phyloP scores from a whole-genome alignment of 2,329 filamentous ascomycete genomes.

The Ceratocystis albifundus region DNA sequence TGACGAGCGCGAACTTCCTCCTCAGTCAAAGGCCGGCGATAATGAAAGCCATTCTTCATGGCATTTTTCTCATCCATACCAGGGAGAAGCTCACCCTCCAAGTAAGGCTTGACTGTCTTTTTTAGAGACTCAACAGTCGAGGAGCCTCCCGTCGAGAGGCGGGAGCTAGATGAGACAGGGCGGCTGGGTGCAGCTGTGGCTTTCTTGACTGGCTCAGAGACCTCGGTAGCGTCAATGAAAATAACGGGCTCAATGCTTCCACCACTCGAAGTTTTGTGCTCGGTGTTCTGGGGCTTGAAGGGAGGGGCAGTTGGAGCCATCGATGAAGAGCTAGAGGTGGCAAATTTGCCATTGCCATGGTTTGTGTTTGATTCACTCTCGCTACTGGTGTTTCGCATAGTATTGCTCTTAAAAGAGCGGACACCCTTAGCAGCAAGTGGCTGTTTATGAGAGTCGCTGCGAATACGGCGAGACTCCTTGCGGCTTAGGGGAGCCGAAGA shows the following conservation, averaged over 20 bases:
- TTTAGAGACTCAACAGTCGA: constrained; percentile 17
- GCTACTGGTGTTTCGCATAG: constrained; percentile 13
- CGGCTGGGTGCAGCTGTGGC: background rate
- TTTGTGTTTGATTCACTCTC: constrained; percentile 15
- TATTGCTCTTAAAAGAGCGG: constrained; percentile 12
- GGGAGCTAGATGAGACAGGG: constrained; percentile 2
- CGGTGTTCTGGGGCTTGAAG: constrained; percentile 18
- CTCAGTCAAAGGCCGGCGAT: constrained; percentile 45
- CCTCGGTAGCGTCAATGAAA: constrained; percentile 13
- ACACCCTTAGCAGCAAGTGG: background rate
- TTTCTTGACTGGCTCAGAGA: constrained; percentile 16
- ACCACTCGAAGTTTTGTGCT: background rate
- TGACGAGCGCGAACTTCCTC: constrained; percentile 49
- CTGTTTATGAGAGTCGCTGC: constrained; percentile 20
- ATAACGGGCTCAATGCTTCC: constrained; percentile 11
- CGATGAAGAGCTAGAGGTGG: background rate
- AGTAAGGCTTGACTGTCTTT: constrained; percentile 36
- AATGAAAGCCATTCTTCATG: constrained; percentile 40
- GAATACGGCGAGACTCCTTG: constrained; percentile 20
- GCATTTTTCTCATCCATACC: constrained; percentile 35
- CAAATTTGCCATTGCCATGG: constrained; percentile 2
- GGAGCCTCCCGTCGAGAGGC: constrained; percentile 4
- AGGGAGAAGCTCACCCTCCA: constrained; percentile 42
- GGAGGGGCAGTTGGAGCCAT: constrained; percentile 19
- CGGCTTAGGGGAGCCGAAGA: constrained; percentile 15